These are phyloP conservation scores for Ceratobasidium sp. DNA, from an alignment of 1,284 basidiomycete species.

Conservation along the genomic window DNA sequence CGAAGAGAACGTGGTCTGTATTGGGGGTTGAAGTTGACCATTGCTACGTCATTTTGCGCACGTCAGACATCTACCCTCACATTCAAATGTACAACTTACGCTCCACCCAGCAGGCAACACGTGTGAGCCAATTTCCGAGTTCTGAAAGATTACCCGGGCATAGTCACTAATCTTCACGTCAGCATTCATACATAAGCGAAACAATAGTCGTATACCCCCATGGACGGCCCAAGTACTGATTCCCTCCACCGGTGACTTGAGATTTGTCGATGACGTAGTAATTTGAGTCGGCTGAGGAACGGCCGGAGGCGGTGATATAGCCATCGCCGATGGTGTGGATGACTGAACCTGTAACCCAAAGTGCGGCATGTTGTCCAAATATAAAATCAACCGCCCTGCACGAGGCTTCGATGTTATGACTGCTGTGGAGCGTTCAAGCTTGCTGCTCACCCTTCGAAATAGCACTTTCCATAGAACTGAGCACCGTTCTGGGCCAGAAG, in stretches of 20 bases:
- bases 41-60: background rate
- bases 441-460: slow-evolving; percentile 39
- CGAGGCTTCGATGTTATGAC: background rate
- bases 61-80: background rate
- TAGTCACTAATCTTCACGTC: slow-evolving; percentile 19
- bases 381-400: slow-evolving; percentile 8
- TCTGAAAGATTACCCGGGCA: slow-evolving; percentile 44
- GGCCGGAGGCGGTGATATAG: slow-evolving; percentile 43
- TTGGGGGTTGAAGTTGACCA: slow-evolving; percentile 39
- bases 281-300: slow-evolving; percentile 39
- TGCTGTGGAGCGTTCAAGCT: background rate
- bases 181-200: background rate
- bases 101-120: slow-evolving; percentile 39
- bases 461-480: slow-evolving; percentile 42
- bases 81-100: background rate
- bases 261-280: slow-evolving; percentile 42
- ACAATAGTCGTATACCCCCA: background rate
- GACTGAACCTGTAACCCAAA: slow-evolving; percentile 38
- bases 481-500: slow-evolving; percentile 43
- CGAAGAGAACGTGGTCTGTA: slow-evolving; percentile 43
- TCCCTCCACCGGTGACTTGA: slow-evolving; percentile 36
- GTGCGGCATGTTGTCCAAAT: slow-evolving; percentile 6
- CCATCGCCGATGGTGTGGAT: slow-evolving; percentile 41
- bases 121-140: slow-evolving; percentile 13
- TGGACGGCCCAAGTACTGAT: slow-evolving; percentile 34